Evolutionary conservation across 192 early-diverging fungal species (phyloP).

Genomic region (Chytriomyces sp.): DNA sequence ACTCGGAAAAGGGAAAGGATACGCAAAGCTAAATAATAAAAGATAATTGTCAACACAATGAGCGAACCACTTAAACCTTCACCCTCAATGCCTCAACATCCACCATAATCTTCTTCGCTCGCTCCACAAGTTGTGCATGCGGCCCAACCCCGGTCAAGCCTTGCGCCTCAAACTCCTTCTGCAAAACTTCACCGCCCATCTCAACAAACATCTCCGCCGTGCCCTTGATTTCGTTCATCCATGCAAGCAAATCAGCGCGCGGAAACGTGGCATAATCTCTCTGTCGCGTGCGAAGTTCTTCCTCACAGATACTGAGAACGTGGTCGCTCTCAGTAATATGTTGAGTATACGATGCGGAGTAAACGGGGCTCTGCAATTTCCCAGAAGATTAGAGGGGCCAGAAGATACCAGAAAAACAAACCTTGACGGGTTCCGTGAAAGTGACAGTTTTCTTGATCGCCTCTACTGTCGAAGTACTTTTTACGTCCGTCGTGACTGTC

Average conservation of each 20-base stretch:
- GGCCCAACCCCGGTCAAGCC: neutral
- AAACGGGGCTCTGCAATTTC: neutral
- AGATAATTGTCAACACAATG: too few species aligned
- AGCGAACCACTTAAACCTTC: neutral
- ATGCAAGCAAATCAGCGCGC: slow-evolving; percentile 7
- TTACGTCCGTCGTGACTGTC: neutral
- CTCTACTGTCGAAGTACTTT: neutral
- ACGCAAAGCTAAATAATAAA: too few species aligned
- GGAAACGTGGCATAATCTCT: slow-evolving; percentile 3
- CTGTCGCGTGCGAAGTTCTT: slow-evolving; percentile 3
- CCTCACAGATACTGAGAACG: slow-evolving; percentile 13
- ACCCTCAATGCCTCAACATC: slow-evolving; percentile 5
- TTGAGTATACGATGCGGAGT: slow-evolving; percentile 8
- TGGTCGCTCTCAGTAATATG: slow-evolving; percentile 9
- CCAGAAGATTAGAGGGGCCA: neutral
- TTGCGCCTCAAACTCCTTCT: slow-evolving; percentile 17
- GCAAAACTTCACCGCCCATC: slow-evolving; percentile 12
- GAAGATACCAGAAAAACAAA: neutral
- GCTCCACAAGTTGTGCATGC: slow-evolving; percentile 14
- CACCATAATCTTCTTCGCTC: slow-evolving; percentile 6
- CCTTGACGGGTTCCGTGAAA: neutral
- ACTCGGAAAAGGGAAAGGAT: too few species aligned
- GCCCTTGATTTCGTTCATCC: slow-evolving; percentile 21
- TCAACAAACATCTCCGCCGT: slow-evolving; percentile 21
- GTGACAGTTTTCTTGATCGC: neutral